Base-by-base conservation (phyloP, 805 yeast genomes). In the Cyberlindnera maritima region DNA sequence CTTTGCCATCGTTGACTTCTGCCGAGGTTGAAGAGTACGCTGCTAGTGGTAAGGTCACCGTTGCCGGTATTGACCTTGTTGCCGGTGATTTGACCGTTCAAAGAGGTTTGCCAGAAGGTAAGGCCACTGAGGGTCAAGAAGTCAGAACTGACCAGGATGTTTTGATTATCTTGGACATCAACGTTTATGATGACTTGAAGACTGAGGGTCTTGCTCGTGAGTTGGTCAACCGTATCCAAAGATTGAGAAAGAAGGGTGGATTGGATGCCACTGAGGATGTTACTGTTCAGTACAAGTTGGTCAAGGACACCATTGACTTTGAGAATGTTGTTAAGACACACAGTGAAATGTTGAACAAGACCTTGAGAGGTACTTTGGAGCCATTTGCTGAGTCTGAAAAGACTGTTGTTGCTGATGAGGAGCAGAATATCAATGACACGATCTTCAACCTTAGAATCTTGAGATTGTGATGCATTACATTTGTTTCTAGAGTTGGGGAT, bases 191-290 rank as follows among this genome's bases (percentile, higher is more conserved):
- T 36, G 96, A 91, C 58, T 77, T 92, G 67, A 84, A 85, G 71
- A 83, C 88, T 41, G 98, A 94, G 74, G 98, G 98, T 67, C 76
- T 88, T 59, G 96, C 97, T 7, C 88, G 99, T 75, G 98, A 94
- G 70, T 77, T 94, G 64, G 80, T 94, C 63, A 94, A 94, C 80
- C 90, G 99, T 71, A 89, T 94, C 57, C 99, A 94, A 77, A 85
- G 96, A 69, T 80, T 91, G 65, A 86, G 99, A 72, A 94, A 94
- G 85, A 90, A 91, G 79, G 90, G 88, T 54, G 96, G 96, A 29
- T 77, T 94, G 63, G 87, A 87, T 64, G 91, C 96, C 52, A 92
- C 97, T 38, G 99, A 94, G 65, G 99, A 94, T 58, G 95, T 94
- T 43, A 68, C 79, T 54, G 96, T 94, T 50, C 90, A 92, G 69